These are phyloP conservation scores for Pochonia chlamydosporia DNA, from an alignment of 2,329 filamentous ascomycete species.

Conservation along the genomic window DNA sequence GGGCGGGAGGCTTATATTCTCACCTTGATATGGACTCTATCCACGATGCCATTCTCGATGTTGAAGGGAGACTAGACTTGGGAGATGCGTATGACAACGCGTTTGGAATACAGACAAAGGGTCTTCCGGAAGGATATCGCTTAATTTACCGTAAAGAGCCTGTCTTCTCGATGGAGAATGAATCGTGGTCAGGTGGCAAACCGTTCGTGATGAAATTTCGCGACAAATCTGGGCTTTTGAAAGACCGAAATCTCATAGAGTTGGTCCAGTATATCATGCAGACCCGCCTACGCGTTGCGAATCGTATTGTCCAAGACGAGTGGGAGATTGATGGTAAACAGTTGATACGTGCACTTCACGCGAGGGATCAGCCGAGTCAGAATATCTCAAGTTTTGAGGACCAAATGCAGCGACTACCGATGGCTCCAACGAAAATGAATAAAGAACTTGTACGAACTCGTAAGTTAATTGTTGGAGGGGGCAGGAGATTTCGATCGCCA, in stretches of 20 bases:
- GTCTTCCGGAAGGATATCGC: conserved; percentile 4
- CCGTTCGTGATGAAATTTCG: conserved; percentile 20
- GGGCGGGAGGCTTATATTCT: conserved; percentile 23
- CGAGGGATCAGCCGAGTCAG: conserved; percentile 12
- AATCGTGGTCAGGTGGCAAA: conserved; percentile 8
- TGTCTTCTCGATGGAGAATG: conserved; percentile 9
- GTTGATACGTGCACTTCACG: conserved; percentile 17
- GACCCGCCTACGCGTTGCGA: conserved; percentile 22
- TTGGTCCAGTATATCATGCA: conserved; percentile 24
- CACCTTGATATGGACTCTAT: conserved; percentile 30
- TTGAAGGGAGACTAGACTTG: conserved; percentile 18
- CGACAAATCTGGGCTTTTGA: conserved; percentile 18
- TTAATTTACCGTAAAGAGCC: conserved; percentile 4
- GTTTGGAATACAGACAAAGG: conserved; percentile 5
- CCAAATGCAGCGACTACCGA: conserved; percentile 34
- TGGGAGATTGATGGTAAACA: conserved; percentile 21
- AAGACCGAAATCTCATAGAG: conserved; percentile 20
- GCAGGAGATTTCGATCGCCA: conserved; percentile 8
- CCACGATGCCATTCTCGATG: conserved; percentile 26
- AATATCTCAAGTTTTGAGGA: conserved; percentile 24
- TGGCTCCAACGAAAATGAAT: conserved; percentile 36
- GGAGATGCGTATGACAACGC: conserved; percentile 5
- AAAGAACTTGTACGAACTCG: conserved; percentile 43
- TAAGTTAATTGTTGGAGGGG: conserved; percentile 16
- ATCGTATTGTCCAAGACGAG: conserved; percentile 24